Conservation (phyloP, 768 basidiomycete species). For the Omphalotus guepiniiformis region DNA sequence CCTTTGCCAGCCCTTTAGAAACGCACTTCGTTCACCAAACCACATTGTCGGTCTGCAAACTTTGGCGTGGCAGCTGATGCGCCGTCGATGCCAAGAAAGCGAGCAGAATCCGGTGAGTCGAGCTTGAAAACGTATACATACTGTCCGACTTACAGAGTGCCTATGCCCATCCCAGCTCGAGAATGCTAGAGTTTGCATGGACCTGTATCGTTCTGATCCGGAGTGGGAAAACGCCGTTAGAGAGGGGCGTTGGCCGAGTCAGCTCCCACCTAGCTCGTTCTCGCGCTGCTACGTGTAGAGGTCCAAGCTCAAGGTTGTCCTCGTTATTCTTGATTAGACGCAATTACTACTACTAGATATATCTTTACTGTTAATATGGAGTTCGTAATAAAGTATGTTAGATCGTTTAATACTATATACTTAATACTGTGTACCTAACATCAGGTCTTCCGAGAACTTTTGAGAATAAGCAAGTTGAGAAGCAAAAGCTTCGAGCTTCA, state of each 20-base stretch:
- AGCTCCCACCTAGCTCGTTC: constrained; percentile 73
- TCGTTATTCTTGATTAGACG: no score
- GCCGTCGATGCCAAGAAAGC: constrained; percentile 69
- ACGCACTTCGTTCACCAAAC: constrained; percentile 60
- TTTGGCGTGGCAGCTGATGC: constrained; percentile 79
- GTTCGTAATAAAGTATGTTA: no score
- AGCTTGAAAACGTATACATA: constrained; percentile 8
- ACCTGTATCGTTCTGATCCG: constrained; percentile 53
- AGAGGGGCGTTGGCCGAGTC: constrained; percentile 67
- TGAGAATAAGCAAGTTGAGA: no score
- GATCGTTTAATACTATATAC: no score
- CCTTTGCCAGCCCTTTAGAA: constrained; percentile 60
- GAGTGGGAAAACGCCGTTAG: constrained; percentile 66
- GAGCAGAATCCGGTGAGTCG: constrained; percentile 65
- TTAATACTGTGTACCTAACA: no score
- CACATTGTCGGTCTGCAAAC: constrained; percentile 74
- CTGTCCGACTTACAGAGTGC: neutral
- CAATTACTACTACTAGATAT: no score
- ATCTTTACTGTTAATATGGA: no score
- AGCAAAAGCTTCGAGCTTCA: no score
- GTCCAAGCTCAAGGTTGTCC: no score
- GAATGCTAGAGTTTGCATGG: constrained; percentile 62
- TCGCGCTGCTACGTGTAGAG: constrained; percentile 68
- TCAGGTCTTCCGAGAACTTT: no score
- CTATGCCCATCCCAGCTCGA: constrained; percentile 49